phyloP scores from a whole-genome alignment of 352 stramenopile species.

The Phytopythium chamaehyphon region DNA sequence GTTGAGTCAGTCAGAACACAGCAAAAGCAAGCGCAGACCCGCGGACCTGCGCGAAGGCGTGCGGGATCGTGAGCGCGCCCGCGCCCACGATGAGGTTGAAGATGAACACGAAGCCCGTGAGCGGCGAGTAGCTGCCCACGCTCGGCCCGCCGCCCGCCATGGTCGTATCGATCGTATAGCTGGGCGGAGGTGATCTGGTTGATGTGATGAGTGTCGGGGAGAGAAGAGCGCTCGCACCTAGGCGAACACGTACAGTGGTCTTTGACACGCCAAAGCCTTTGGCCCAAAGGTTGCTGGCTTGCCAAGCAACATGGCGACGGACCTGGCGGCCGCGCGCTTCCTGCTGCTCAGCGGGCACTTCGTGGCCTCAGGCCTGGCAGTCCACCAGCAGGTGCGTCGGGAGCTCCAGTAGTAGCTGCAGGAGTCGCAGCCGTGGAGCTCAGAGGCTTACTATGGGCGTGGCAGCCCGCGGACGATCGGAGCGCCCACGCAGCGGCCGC shows the following conservation, averaged over 20 bases:
- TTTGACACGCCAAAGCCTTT: constrained; percentile 10
- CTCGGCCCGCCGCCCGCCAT: constrained; percentile 51
- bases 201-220: constrained; percentile 2
- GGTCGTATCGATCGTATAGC: neutral
- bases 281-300: constrained; percentile 9
- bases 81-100: constrained; percentile 89
- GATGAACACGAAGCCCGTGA: constrained; percentile 89
- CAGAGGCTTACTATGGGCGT: too few relatives aligned
- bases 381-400: constrained; percentile 1
- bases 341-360: constrained; percentile 57
- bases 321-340: constrained; percentile 39
- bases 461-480: neutral
- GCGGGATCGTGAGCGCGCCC: constrained; percentile 82
- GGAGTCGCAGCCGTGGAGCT: too few relatives aligned
- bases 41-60: constrained; percentile 75
- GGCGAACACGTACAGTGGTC: neutral
- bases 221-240: constrained; percentile 13
- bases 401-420: constrained; percentile 4
- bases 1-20: too few relatives aligned
- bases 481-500: constrained; percentile 15
- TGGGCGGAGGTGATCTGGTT: neutral
- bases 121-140: constrained; percentile 76
- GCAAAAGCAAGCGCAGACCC: too few relatives aligned
- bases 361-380: constrained; percentile 44
- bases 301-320: constrained; percentile 9